Base-by-base conservation (phyloP, 352 stramenopile genomes). In the Pythium angustatum region DNA sequence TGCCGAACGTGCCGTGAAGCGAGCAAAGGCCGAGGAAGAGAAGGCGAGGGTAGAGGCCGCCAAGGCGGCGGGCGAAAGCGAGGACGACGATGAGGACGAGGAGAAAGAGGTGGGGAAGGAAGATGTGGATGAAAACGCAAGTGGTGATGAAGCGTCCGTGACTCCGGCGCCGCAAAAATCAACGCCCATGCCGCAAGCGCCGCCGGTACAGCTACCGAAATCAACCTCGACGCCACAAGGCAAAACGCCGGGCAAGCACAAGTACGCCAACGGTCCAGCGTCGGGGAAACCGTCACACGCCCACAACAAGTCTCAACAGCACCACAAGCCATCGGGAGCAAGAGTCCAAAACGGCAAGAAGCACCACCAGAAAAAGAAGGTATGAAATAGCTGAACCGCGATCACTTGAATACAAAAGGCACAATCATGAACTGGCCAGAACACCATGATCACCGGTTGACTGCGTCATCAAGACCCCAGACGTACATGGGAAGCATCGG, bases 1-100 rank as follows among this genome's bases (percentile, higher is more conserved):
- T 30, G 61, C 75, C 0, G 65, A 87, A 50, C 61, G 80, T 5
- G 55, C 55, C 0, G 49, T 58, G 5, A 78, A 80, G 47, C 52
- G 55, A 12, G 60, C 52, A 0, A 83, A 83, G 56, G 73, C 64
- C 40, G 33, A 75, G 21, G 76, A 84, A 43, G 60, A 71, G 43
- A 71, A 85, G 30, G 67, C 34, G 9, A 38, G 49, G 27, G 50
- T 44, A 19, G 63, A 60, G 28, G 54, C 43, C 2, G 28, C 62
- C 11, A 19, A 47, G 24, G 24, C 27, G 21, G 58, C 50, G 22
- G 52, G 5, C 22, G 43, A 43, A 47, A n/a, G 27, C 22, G 40
- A 56, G n/a, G 50, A 30, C 0, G 45, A 58, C 0, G 47, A 27
- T 6, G 45, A 30, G 1, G 33, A 45, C 5, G 44, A 31, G 2